Base-by-base conservation (phyloP, 257 asterid species). In the Solanum arcanum region DNA sequence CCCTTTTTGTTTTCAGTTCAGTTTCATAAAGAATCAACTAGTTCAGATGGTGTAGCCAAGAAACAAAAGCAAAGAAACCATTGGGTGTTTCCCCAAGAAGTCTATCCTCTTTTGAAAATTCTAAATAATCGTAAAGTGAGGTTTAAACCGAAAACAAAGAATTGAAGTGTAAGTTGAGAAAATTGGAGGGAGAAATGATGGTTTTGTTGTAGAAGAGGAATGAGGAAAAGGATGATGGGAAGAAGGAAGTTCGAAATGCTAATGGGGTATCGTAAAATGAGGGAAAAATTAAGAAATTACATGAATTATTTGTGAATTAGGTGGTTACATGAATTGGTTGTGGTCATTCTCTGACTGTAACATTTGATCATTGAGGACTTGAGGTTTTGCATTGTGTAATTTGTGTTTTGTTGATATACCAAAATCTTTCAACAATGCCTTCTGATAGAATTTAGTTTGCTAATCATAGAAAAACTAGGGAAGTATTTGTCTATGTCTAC, bases 1-100 rank as follows among this genome's bases (percentile, higher is more conserved):
- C 90, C 90, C 86, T 89, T 91, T 83, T 92, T 95, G 1, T n/a
- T 88, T 75, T 88, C 90, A 16, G 46, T 93, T 87, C 91, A 73
- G 21, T 86, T 86, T 83, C 74, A 83, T 14, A 35, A 68, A 39
- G 89, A 86, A 86, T 60, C 84, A 60, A 60, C 69, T 60, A 60
- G 69, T 60, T 21, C 87, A 15, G 73, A 83, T 18, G 88, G 70
- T 31, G 56, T 86, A 23, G 82, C 62, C 62, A 18, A 56, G 62
- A 56, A 56, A 56, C 20, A 56, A 56, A 56, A 56, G 62, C 69
- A 56, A 89, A 86, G 39, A 74, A 21, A 74, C 91, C 92, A 49
- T 88, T 93, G 89, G 88, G 92, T 86, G 87, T 86, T 86, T 90
- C 20, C 86, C 90, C 91, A 91, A 89, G 94, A 91, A 87, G 93